These are phyloP conservation scores for Xylaria longipes DNA, from an alignment of 495 filamentous ascomycete species.

Conservation along the genomic window DNA sequence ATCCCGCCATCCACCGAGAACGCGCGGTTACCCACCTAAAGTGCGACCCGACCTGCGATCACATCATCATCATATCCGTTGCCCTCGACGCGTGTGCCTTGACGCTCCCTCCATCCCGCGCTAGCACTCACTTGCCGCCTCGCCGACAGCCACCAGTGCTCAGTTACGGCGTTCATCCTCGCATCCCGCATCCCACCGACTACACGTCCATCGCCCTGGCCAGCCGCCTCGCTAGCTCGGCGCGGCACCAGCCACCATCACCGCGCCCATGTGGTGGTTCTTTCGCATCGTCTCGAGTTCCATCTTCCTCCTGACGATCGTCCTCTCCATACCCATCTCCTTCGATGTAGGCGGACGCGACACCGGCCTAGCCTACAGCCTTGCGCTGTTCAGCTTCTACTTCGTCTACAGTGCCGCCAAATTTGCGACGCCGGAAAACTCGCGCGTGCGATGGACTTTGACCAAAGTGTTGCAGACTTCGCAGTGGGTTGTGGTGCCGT, in stretches of 20 bases:
- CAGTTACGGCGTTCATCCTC: background rate
- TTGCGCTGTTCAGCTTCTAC: constrained; percentile 87
- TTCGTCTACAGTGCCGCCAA: constrained; percentile 82
- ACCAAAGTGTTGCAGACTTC: constrained; percentile 69
- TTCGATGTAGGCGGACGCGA: constrained; percentile 97
- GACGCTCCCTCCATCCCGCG: background rate
- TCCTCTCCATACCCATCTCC: constrained; percentile 91
- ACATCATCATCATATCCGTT: background rate
- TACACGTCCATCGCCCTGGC: constrained; percentile 33
- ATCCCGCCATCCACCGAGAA: background rate
- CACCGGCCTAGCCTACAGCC: constrained; percentile 89
- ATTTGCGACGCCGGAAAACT: constrained; percentile 79
- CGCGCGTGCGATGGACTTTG: constrained; percentile 73
- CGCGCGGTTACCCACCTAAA: constrained; percentile 7
- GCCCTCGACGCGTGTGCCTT: constrained; percentile 7
- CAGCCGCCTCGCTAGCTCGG: constrained; percentile 41
- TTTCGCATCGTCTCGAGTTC: constrained; percentile 73
- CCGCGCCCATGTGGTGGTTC: constrained; percentile 70
- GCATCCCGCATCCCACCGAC: constrained; percentile 3
- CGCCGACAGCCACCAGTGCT: background rate
- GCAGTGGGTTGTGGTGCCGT: constrained; percentile 84
- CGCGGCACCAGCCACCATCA: constrained; percentile 44
- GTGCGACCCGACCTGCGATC: constrained; percentile 1
- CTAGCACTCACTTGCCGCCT: background rate
- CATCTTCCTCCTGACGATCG: constrained; percentile 83